Evolutionary conservation across 192 early-diverging fungal genomes (phyloP).

Genomic region (Umbelopsis isabellina): DNA sequence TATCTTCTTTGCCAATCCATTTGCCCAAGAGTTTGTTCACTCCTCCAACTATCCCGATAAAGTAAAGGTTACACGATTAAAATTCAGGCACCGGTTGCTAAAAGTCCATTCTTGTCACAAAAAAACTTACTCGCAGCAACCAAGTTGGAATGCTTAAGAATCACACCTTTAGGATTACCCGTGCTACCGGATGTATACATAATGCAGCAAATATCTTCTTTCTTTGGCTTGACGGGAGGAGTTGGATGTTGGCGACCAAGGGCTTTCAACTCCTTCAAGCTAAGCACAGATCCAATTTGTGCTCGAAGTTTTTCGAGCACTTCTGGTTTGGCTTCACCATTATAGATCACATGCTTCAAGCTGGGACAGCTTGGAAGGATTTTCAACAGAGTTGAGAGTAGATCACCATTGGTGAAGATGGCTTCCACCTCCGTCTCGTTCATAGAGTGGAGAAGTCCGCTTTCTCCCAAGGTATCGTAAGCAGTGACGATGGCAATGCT

Average conservation of each 20-base stretch:
- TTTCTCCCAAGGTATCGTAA: slow-evolving; percentile 83
- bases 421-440: slow-evolving; percentile 75
- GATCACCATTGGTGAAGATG: slow-evolving; percentile 75
- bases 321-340: slow-evolving; percentile 58
- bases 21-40: slow-evolving; percentile 54
- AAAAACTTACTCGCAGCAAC: slow-evolving; percentile 67
- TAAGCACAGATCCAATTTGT: slow-evolving; percentile 51
- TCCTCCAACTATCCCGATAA: slow-evolving; percentile 56
- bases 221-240: slow-evolving; percentile 65
- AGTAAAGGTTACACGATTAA: slow-evolving; percentile 3
- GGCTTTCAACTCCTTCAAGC: slow-evolving; percentile 66
- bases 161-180: slow-evolving; percentile 91
- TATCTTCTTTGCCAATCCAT: slow-evolving; percentile 57
- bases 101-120: slow-evolving; percentile 1
- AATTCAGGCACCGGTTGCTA: not conserved
- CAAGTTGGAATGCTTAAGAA: slow-evolving; percentile 83
- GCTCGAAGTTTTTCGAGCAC: slow-evolving; percentile 52
- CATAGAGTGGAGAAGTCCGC: slow-evolving; percentile 81
- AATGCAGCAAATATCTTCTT: slow-evolving; percentile 79
- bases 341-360: slow-evolving; percentile 73
- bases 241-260: slow-evolving; percentile 68
- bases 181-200: slow-evolving; percentile 95
- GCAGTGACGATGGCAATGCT: slow-evolving; percentile 82
- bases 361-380: slow-evolving; percentile 60
- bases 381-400: slow-evolving; percentile 67